Evolutionary conservation across 73 alveolate species (phyloP).

Genomic region (Paramecium tetraurelia): DNA sequence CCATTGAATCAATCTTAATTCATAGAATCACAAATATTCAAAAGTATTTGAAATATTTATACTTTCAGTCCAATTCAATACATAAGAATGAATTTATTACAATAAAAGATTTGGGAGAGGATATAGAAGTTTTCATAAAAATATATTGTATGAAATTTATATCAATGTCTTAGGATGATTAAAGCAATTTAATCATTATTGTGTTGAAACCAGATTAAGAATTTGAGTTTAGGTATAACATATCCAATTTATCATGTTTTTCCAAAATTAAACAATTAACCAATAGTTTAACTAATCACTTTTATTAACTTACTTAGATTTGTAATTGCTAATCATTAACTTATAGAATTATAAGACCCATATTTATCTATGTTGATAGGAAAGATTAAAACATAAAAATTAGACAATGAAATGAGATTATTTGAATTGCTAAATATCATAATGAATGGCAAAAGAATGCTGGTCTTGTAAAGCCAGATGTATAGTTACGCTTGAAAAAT

Average conservation of each 20-base stretch:
- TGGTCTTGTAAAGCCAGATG: background rate
- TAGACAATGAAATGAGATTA: background rate
- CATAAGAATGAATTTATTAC: background rate
- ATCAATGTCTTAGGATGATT: background rate
- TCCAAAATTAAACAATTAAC: background rate
- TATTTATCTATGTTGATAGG: conserved; percentile 10
- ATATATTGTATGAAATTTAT: background rate
- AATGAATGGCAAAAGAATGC: background rate
- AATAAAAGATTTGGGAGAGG: background rate
- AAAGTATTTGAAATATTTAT: background rate
- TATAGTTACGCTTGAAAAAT: background rate
- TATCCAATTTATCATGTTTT: background rate
- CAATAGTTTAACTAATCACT: background rate
- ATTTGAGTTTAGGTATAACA: background rate
- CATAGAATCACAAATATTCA: background rate
- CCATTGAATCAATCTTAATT: background rate
- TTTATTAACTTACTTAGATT: background rate
- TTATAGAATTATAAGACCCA: background rate
- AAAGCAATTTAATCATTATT: background rate
- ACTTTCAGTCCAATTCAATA: background rate
- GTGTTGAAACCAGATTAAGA: background rate
- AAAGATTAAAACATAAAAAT: background rate
- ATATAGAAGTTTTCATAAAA: background rate
- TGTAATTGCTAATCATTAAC: background rate
- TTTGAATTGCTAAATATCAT: background rate